These are phyloP conservation scores for Lentinula boryana DNA, from an alignment of 768 basidiomycete species.

Conservation along the genomic window DNA sequence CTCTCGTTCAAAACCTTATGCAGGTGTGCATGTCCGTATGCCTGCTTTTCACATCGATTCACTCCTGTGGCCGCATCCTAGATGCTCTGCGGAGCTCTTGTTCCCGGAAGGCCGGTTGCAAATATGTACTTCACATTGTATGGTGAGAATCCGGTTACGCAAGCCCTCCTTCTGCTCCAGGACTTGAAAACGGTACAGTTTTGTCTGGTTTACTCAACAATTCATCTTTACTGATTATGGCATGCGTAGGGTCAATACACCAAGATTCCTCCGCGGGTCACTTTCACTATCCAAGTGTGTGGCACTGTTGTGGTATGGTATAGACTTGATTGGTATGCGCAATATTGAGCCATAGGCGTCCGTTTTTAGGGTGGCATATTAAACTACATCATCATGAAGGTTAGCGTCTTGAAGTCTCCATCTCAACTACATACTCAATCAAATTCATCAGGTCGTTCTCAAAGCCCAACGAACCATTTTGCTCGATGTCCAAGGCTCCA, in stretches of 20 bases:
- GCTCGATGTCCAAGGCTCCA: slow-evolving; percentile 38
- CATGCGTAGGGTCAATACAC: slow-evolving; percentile 28
- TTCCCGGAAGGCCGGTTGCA: slow-evolving; percentile 37
- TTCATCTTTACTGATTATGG: neutral
- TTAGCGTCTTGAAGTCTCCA: slow-evolving; percentile 18
- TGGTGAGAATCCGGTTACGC: slow-evolving; percentile 25
- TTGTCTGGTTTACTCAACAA: neutral
- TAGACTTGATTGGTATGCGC: neutral
- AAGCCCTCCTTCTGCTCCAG: slow-evolving; percentile 19
- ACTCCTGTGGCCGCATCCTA: slow-evolving; percentile 10
- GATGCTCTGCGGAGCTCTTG: slow-evolving; percentile 39
- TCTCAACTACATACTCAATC: neutral
- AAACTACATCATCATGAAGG: slow-evolving; percentile 47
- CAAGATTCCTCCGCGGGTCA: slow-evolving; percentile 55
- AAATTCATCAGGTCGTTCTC: slow-evolving; percentile 16
- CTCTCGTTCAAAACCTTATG: slow-evolving; percentile 27
- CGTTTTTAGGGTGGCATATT: slow-evolving; percentile 35
- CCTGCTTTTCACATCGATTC: neutral
- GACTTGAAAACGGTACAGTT: slow-evolving; percentile 25
- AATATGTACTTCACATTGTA: slow-evolving; percentile 32
- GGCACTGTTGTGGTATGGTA: slow-evolving; percentile 44
- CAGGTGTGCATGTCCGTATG: slow-evolving; percentile 14
- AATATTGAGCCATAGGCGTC: no score
- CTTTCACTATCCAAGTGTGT: slow-evolving; percentile 46
- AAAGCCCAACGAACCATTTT: slow-evolving; percentile 32